A percentile compares a stretch with the other conserved stretches of the same genome.
Evolutionary conservation across 2,329 filamentous ascomycete genomes (phyloP).

Genomic region (Hypoxylon sp.): DNA sequence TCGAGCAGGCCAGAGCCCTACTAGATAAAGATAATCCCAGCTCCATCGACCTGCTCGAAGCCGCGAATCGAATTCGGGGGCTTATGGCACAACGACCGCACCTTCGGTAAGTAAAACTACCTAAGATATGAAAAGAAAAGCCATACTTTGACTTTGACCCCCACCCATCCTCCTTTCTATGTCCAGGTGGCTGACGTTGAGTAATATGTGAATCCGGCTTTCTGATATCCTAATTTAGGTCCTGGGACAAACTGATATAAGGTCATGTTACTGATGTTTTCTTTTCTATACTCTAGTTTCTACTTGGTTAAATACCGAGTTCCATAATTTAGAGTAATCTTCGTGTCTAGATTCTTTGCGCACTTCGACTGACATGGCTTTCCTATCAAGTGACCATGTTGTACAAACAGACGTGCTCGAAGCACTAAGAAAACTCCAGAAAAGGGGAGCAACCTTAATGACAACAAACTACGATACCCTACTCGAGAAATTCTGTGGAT

Average conservation of each 20-base stretch:
- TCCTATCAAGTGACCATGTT: slow-evolving; percentile 4
- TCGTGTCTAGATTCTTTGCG: too few species aligned
- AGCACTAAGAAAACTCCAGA: slow-evolving; percentile 26
- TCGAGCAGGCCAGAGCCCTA: slow-evolving; percentile 2
- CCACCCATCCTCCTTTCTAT: neutral
- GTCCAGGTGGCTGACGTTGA: neutral
- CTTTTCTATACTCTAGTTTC: neutral
- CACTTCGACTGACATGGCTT: too few species aligned
- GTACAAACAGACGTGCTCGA: slow-evolving; percentile 28
- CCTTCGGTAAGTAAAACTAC: slow-evolving; percentile 9
- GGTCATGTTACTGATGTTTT: neutral
- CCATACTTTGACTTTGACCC: neutral
- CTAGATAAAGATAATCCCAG: neutral
- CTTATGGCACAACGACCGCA: slow-evolving; percentile 23
- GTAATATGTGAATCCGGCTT: neutral
- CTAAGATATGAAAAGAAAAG: neutral
- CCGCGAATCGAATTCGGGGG: slow-evolving; percentile 4
- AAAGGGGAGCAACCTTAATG: slow-evolving; percentile 30
- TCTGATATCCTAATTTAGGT: neutral
- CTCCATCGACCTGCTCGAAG: neutral
- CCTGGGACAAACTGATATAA: neutral
- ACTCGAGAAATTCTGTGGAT: slow-evolving; percentile 31
- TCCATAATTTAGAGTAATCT: slow-evolving; percentile 27
- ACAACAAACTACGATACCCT: slow-evolving; percentile 39
- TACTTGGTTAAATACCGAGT: slow-evolving; percentile 27